A percentile compares a stretch with the other conserved stretches of the same genome.
phyloP scores from a whole-genome alignment of 371 early-diverging fungal species.

The Mucor velutinosus region DNA sequence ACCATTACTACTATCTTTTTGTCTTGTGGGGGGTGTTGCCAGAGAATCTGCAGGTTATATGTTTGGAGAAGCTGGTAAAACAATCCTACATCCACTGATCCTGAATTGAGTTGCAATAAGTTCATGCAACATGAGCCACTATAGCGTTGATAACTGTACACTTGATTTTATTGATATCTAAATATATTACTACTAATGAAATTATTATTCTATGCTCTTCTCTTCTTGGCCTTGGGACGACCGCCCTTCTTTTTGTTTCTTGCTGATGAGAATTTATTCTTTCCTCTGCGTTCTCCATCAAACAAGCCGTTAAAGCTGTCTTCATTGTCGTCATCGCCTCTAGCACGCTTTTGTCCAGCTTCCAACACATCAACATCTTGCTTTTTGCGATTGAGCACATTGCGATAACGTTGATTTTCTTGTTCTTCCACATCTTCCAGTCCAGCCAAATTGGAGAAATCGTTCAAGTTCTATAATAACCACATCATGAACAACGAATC shows the following conservation, averaged over 20 bases:
- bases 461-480: slow-evolving; percentile 61
- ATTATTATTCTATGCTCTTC: slow-evolving; percentile 19
- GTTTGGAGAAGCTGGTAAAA: no score
- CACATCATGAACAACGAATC: neutral
- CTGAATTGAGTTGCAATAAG: no score
- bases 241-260: slow-evolving; percentile 13
- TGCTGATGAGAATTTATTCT: slow-evolving; percentile 9
- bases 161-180: neutral
- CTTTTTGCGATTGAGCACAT: slow-evolving; percentile 55
- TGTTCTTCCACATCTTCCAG: slow-evolving; percentile 59
- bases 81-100: no score
- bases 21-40: no score
- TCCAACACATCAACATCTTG: slow-evolving; percentile 23
- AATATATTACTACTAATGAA: slow-evolving; percentile 3
- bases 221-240: slow-evolving; percentile 17
- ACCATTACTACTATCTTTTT: no score
- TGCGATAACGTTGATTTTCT: slow-evolving; percentile 53
- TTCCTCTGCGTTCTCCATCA: slow-evolving; percentile 16
- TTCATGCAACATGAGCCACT: no score
- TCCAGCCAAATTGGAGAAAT: slow-evolving; percentile 69
- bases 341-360: slow-evolving; percentile 17
- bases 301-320: slow-evolving; percentile 23
- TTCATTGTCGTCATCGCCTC: slow-evolving; percentile 16
- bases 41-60: no score
- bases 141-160: neutral